Percentiles rank a stretch among this genome's conserved stretches.
Conservation (phyloP, 257 asterid species). For the Solanum bulbocastanum region DNA sequence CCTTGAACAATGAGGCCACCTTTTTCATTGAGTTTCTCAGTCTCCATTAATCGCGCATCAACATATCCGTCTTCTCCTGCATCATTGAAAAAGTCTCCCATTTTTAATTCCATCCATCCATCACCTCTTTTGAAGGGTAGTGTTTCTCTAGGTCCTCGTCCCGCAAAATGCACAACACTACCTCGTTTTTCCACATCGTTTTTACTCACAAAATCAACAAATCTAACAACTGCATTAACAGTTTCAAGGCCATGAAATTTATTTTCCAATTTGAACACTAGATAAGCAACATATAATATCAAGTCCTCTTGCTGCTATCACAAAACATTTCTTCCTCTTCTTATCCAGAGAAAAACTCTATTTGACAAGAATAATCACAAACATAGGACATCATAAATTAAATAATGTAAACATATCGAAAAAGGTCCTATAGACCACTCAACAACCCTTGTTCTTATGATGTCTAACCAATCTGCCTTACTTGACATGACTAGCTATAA, state of each 20-base stretch:
- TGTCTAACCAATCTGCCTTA: background rate
- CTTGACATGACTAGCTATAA: background rate
- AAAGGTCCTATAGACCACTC: no score
- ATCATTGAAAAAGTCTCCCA: conserved; percentile 32
- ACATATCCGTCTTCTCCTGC: conserved; percentile 13
- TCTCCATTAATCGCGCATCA: conserved; percentile 37
- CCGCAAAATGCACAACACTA: background rate
- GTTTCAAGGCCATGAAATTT: conserved; percentile 27
- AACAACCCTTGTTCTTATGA: background rate
- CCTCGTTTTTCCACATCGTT: background rate
- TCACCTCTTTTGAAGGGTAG: conserved; percentile 17
- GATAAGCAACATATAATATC: background rate
- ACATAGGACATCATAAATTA: no score
- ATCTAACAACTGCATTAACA: conserved; percentile 15
- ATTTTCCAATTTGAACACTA: conserved; percentile 29
- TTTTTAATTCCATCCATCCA: conserved; percentile 55
- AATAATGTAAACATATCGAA: no score
- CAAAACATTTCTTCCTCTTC: no score
- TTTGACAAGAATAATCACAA: no score
- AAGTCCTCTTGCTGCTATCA: no score
- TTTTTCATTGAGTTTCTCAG: background rate
- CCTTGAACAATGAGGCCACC: conserved; percentile 7
- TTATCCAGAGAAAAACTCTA: no score
- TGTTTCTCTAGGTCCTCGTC: conserved; percentile 17
- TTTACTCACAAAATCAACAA: background rate